These are phyloP conservation scores for Ceratocystis harringtonii DNA, from an alignment of 2,329 filamentous ascomycete species.

Conservation along the genomic window DNA sequence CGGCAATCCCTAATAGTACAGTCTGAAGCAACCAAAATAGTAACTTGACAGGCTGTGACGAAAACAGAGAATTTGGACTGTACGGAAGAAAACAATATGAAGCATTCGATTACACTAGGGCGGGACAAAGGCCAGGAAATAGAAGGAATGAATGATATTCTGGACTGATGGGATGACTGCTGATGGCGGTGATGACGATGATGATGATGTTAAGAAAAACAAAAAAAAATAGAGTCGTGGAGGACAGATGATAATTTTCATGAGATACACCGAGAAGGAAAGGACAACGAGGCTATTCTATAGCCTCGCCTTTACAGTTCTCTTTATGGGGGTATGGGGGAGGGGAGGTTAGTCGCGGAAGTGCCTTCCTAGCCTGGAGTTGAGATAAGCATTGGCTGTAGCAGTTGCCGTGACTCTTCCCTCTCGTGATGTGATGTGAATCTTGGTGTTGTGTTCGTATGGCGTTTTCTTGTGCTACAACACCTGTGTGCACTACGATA, in stretches of 20 bases:
- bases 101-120: too few relatives aligned
- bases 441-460: neutral
- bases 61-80: neutral
- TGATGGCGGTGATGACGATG: too few relatives aligned
- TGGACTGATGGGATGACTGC: neutral
- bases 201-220: too few relatives aligned
- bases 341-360: neutral
- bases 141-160: neutral
- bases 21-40: conserved; percentile 3
- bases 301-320: neutral
- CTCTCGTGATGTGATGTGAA: neutral
- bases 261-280: neutral
- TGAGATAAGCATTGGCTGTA: neutral
- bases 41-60: neutral
- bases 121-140: too few relatives aligned
- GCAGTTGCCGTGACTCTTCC: neutral
- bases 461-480: conserved; percentile 1
- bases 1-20: conserved; percentile 2
- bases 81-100: neutral
- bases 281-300: neutral
- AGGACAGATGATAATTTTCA: too few relatives aligned
- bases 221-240: too few relatives aligned
- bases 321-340: neutral
- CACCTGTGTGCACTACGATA: neutral
- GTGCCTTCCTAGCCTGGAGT: neutral